Percentiles rank a stretch among this genome's conserved stretches.
These are phyloP conservation scores for Globisporangium nagaii DNA, from an alignment of 352 stramenopile species.

Conservation along the genomic window DNA sequence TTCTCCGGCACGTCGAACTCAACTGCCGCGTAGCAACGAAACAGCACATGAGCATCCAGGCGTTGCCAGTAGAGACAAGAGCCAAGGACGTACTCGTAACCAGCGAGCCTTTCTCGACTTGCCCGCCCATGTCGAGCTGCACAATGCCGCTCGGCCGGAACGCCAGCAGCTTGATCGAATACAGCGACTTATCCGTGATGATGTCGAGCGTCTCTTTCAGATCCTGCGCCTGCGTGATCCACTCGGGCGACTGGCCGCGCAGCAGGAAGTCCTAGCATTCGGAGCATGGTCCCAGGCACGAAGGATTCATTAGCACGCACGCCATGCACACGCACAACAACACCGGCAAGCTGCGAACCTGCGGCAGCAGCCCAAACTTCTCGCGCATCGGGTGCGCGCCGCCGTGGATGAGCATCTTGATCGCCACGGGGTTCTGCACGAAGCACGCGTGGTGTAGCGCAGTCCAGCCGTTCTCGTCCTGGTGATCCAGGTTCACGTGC, in stretches of 20 bases:
- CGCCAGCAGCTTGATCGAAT: conserved; percentile 68
- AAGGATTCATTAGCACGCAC: neutral
- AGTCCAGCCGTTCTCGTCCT: conserved; percentile 82
- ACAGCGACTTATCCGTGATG: conserved; percentile 54
- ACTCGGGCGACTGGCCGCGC: conserved; percentile 62
- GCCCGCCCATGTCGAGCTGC: conserved; percentile 74
- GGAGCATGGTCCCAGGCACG: neutral
- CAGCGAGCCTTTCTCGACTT: conserved; percentile 80
- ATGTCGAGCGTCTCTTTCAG: conserved; percentile 68
- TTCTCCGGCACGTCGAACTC: conserved; percentile 76
- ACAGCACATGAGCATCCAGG: too few relatives aligned
- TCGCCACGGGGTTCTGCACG: conserved; percentile 63
- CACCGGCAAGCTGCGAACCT: too few relatives aligned
- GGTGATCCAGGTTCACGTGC: conserved; percentile 73
- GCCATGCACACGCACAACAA: neutral
- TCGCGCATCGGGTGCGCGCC: conserved; percentile 66
- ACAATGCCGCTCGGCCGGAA: conserved; percentile 82
- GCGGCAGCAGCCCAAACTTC: conserved; percentile 64
- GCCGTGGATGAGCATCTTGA: conserved; percentile 71
- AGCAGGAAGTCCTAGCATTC: conserved; percentile 76
- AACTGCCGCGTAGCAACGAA: conserved; percentile 41
- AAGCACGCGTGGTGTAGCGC: conserved; percentile 79
- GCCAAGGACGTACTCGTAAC: conserved; percentile 55
- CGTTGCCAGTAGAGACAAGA: too few relatives aligned
- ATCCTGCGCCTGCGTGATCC: conserved; percentile 59